Conservation (phyloP, 257 asterid species). For the Rauvolfia tetraphylla region DNA sequence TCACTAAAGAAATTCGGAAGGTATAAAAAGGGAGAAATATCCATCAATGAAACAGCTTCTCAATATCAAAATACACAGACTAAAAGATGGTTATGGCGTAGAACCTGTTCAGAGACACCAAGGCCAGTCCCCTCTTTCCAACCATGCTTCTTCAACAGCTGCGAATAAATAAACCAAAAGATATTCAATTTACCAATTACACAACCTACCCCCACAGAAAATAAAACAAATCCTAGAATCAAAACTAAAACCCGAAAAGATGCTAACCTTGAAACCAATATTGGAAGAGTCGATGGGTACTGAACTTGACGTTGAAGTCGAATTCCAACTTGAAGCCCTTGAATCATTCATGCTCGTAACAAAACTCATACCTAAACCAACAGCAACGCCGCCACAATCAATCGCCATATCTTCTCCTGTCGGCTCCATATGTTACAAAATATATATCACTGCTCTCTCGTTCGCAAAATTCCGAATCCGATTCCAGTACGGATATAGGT, state of each 20-base stretch:
- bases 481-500: background rate
- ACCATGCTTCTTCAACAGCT: conserved; percentile 88
- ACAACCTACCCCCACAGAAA: background rate
- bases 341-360: background rate
- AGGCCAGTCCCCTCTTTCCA: conserved; percentile 95
- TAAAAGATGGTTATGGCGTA: background rate
- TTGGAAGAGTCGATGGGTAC: conserved; percentile 20
- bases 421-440: background rate
- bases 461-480: background rate
- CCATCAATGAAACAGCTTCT: background rate
- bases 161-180: conserved; percentile 14
- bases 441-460: background rate
- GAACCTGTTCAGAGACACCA: conserved; percentile 77
- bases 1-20: background rate
- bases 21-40: background rate
- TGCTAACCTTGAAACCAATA: conserved; percentile 21
- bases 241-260: background rate
- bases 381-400: conserved; percentile 3
- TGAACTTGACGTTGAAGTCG: conserved; percentile 14
- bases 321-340: conserved; percentile 1
- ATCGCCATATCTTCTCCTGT: background rate
- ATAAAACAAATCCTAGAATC: background rate
- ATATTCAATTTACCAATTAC: background rate
- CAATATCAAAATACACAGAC: background rate
- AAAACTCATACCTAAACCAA: conserved; percentile 15